These are phyloP conservation scores for Stachybotrys echinatus DNA, from an alignment of 2,329 filamentous ascomycete species.

Conservation along the genomic window DNA sequence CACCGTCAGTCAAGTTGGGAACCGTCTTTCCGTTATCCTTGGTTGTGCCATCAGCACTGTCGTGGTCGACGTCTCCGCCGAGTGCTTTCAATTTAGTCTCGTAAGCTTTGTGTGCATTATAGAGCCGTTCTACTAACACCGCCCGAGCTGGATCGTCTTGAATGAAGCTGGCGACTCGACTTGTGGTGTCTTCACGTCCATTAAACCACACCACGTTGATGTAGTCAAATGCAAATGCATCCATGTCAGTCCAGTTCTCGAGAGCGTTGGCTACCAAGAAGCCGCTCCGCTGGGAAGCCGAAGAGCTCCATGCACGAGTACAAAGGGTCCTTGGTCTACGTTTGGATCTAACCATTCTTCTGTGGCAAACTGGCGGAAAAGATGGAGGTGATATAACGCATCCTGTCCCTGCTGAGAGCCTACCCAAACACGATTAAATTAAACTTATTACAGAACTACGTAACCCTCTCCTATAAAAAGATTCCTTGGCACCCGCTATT, in stretches of 20 bases:
- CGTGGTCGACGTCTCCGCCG: not conserved
- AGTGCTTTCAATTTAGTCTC: not conserved
- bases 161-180: not conserved
- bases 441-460: too few relatives aligned
- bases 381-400: slow-evolving; percentile 14
- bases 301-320: slow-evolving; percentile 18
- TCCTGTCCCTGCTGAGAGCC: slow-evolving; percentile 14
- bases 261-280: slow-evolving; percentile 5
- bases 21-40: not conserved
- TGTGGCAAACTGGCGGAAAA: slow-evolving; percentile 10
- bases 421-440: too few relatives aligned
- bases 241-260: slow-evolving; percentile 6
- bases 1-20: not conserved
- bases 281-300: slow-evolving; percentile 4
- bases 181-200: not conserved
- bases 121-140: not conserved
- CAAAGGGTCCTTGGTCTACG: slow-evolving; percentile 13
- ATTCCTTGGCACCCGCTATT: slow-evolving; percentile 1
- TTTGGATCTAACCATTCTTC: slow-evolving; percentile 5
- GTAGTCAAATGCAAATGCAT: slow-evolving; percentile 8
- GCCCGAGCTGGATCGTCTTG: not conserved
- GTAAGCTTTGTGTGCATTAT: not conserved
- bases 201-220: slow-evolving; percentile 15
- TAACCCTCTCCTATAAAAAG: slow-evolving; percentile 2
- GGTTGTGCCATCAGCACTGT: not conserved